These are phyloP conservation scores for Boletus pseudo-olivaceus DNA, from an alignment of 768 basidiomycete species.

Conservation along the genomic window DNA sequence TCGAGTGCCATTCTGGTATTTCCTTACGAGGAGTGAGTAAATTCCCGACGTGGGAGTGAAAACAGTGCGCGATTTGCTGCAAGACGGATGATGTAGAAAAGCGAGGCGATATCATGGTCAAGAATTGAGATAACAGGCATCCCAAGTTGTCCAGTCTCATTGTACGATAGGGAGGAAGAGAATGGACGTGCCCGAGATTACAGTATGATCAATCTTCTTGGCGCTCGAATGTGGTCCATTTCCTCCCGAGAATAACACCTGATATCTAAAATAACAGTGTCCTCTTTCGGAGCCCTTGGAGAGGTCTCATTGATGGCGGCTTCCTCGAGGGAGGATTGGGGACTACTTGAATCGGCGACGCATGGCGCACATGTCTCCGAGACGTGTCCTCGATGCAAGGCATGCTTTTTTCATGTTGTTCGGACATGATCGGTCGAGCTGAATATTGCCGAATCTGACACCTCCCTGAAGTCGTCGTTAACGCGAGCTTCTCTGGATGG, in stretches of 20 bases:
- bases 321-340: background rate
- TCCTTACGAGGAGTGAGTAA: background rate
- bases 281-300: background rate
- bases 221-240: background rate
- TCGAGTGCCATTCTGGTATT: background rate
- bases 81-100: background rate
- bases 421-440: background rate
- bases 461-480: background rate
- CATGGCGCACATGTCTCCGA: background rate
- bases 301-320: background rate
- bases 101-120: background rate
- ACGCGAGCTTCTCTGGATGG: background rate
- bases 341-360: slow-evolving; percentile 1
- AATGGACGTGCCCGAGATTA: background rate
- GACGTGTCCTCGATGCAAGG: background rate
- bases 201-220: background rate
- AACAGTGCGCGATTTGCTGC: background rate
- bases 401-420: background rate
- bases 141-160: background rate
- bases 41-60: background rate
- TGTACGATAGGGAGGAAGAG: background rate
- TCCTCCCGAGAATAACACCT: background rate
- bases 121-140: background rate
- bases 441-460: background rate
- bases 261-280: background rate